Conservation (phyloP, 257 asterid genomes). For the Ocimum tenuiflorum region DNA sequence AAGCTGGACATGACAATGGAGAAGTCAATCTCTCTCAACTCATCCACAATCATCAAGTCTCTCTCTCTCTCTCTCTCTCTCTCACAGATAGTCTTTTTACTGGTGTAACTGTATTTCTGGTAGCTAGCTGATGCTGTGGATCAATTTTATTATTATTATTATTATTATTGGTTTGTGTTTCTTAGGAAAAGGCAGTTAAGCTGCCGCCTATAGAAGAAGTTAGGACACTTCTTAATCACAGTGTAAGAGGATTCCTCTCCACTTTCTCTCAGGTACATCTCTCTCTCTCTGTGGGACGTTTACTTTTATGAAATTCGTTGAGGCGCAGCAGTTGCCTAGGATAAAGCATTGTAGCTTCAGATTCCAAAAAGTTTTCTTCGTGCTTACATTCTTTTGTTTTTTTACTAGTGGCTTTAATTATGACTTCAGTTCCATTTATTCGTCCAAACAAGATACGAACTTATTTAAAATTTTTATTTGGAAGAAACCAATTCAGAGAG, state of each 20-base stretch:
- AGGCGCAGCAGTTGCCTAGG: no score
- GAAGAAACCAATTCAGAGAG: no score
- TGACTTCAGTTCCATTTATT: no score
- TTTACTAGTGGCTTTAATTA: no score
- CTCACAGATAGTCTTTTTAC: not conserved
- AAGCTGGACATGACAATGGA: slow-evolving; percentile 17
- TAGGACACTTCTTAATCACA: slow-evolving; percentile 55
- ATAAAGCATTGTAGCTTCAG: no score
- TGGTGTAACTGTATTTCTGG: not conserved
- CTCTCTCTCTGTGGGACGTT: not conserved
- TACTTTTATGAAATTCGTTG: no score
- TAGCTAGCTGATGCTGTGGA: not conserved
- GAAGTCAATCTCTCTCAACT: slow-evolving; percentile 37
- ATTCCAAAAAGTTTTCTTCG: no score
- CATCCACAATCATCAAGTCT: slow-evolving; percentile 70
- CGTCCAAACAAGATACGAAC: no score
- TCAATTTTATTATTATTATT: not conserved
- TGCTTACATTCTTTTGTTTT: no score
- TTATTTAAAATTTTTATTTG: no score
- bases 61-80: not conserved
- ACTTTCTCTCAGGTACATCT: slow-evolving; percentile 59
- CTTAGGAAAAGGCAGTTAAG: slow-evolving; percentile 55
- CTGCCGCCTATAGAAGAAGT: slow-evolving; percentile 67
- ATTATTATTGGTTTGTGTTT: not conserved
- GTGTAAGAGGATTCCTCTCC: slow-evolving; percentile 65